Conservation (phyloP, 2,329 filamentous ascomycete genomes). For the Trichoderma sp. region DNA sequence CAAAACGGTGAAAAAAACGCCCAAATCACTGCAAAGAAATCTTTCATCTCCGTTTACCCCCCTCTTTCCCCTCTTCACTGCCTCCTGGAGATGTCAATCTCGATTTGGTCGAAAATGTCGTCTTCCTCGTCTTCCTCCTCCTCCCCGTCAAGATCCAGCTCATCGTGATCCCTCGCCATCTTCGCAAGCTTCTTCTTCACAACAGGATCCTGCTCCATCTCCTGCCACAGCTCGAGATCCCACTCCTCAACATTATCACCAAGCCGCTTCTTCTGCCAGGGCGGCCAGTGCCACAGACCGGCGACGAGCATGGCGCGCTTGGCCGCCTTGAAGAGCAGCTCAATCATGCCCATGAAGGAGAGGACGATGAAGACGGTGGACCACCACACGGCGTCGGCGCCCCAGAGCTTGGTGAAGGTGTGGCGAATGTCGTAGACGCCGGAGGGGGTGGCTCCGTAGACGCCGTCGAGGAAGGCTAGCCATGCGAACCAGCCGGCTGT, state of each 20-base stretch:
- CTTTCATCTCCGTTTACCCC: background rate
- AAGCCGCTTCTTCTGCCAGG: constrained; percentile 38
- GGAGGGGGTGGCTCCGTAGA: constrained; percentile 52
- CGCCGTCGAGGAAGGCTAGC: constrained; percentile 67
- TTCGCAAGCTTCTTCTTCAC: constrained; percentile 42
- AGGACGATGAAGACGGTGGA: constrained; percentile 63
- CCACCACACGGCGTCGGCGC: constrained; percentile 72
- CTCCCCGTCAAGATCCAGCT: constrained; percentile 20
- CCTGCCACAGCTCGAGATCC: constrained; percentile 56
- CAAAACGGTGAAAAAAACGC: background rate
- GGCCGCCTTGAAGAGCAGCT: constrained; percentile 56
- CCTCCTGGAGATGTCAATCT: constrained; percentile 18
- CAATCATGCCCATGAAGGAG: constrained; percentile 58
- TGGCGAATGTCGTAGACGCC: constrained; percentile 64
- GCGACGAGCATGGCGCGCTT: constrained; percentile 46
- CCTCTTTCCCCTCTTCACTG: background rate
- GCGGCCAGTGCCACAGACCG: constrained; percentile 48
- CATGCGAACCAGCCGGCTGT: constrained; percentile 67
- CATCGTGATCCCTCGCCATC: constrained; percentile 38
- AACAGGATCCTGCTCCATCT: constrained; percentile 51
- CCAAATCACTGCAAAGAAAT: background rate
- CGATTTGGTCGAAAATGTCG: constrained; percentile 14
- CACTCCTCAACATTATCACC: constrained; percentile 46
- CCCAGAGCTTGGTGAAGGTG: constrained; percentile 65
- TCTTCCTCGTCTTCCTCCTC: constrained; percentile 22